phyloP scores from a whole-genome alignment of 2,329 filamentous ascomycete genomes.

The Colletotrichum agaves region DNA sequence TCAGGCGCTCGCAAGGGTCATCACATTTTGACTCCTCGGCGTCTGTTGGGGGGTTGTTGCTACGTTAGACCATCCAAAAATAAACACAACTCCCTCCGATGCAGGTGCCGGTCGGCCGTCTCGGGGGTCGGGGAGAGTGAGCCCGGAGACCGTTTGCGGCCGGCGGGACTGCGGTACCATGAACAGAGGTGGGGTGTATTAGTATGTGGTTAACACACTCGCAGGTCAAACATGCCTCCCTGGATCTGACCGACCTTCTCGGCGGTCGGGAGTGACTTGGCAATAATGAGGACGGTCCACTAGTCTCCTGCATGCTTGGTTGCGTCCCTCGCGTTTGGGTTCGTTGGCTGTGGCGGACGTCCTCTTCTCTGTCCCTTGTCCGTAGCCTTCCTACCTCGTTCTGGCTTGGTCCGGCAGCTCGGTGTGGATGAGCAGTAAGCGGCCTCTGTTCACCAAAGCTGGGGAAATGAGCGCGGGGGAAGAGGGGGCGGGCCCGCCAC shows the following conservation, averaged over 20 bases:
- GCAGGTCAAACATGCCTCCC: slow-evolving; percentile 60
- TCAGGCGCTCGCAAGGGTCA: slow-evolving; percentile 65
- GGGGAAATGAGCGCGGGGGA: slow-evolving; percentile 26
- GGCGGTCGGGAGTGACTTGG: slow-evolving; percentile 26
- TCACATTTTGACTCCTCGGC: slow-evolving; percentile 66
- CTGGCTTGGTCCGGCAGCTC: neutral
- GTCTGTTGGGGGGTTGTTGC: slow-evolving; percentile 45
- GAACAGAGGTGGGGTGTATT: neutral
- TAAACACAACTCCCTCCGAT: neutral
- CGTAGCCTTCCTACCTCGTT: neutral
- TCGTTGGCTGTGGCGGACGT: slow-evolving; percentile 24
- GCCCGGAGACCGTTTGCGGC: neutral
- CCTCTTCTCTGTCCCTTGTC: slow-evolving; percentile 6
- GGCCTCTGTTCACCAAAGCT: slow-evolving; percentile 17
- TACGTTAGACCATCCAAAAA: slow-evolving; percentile 2
- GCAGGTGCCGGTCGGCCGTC: slow-evolving; percentile 1
- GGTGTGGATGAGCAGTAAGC: slow-evolving; percentile 2
- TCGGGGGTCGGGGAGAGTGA: neutral
- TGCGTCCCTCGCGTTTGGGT: slow-evolving; percentile 27
- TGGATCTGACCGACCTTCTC: slow-evolving; percentile 42
- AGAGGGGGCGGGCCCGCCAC: neutral
- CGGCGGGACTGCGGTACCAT: neutral
- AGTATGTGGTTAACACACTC: slow-evolving; percentile 47
- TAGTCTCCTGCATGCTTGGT: slow-evolving; percentile 38
- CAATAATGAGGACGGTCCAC: slow-evolving; percentile 25